Percentiles rank a stretch among this genome's conserved stretches.
These are phyloP conservation scores for Naganishia albida DNA, from an alignment of 1,284 basidiomycete species.

Conservation along the genomic window DNA sequence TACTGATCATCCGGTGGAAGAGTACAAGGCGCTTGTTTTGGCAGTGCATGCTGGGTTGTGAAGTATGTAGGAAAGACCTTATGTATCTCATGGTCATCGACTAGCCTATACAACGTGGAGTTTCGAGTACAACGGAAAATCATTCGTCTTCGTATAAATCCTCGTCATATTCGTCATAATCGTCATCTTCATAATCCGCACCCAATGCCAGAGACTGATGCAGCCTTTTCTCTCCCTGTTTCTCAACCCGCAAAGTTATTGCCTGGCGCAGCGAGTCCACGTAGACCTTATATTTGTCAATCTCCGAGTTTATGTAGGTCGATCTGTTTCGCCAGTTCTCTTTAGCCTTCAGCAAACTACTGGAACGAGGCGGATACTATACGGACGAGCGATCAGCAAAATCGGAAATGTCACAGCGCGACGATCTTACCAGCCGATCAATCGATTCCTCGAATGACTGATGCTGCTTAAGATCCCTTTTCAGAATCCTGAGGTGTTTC, in stretches of 20 bases:
- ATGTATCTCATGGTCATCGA: no score
- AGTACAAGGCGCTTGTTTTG: slow-evolving; percentile 20
- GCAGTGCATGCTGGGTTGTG: slow-evolving; percentile 5
- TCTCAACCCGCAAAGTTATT: slow-evolving; percentile 77
- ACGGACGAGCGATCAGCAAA: background rate
- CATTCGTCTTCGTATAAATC: background rate
- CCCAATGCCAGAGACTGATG: slow-evolving; percentile 55
- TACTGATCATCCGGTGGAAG: background rate
- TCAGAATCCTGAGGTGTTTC: slow-evolving; percentile 74
- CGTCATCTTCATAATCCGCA: slow-evolving; percentile 3
- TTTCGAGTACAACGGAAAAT: background rate
- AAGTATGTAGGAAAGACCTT: background rate
- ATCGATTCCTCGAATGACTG: slow-evolving; percentile 82
- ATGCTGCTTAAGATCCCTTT: slow-evolving; percentile 77
- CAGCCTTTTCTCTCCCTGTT: slow-evolving; percentile 79
- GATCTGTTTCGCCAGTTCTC: slow-evolving; percentile 92
- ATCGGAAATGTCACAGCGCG: slow-evolving; percentile 3
- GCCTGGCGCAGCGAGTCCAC: slow-evolving; percentile 80
- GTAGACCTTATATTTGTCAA: slow-evolving; percentile 95
- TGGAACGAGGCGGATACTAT: slow-evolving; percentile 78
- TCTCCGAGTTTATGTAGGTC: slow-evolving; percentile 82
- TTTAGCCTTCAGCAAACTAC: slow-evolving; percentile 72
- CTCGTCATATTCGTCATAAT: slow-evolving; percentile 24
- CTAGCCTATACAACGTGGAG: background rate
- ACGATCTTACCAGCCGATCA: slow-evolving; percentile 66